Evolutionary conservation across 169 alveolate genomes (phyloP).

Genomic region (Babesia caballi): DNA sequence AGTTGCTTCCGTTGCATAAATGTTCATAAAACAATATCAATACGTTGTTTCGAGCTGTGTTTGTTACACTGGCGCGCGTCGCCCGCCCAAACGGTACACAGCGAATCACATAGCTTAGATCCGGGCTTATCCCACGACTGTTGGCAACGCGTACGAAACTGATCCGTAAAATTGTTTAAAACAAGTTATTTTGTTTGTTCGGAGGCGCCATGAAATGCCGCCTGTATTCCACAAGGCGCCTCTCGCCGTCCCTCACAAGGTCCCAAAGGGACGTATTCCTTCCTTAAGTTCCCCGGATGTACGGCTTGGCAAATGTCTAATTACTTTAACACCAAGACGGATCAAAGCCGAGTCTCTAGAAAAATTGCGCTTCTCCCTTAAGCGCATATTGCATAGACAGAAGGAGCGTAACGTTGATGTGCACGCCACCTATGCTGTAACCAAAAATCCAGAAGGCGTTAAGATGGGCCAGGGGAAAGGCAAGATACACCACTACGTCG

Average conservation of each 20-base stretch:
- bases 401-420: conserved; percentile 69
- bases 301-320: conserved; percentile 69
- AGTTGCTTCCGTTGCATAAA: too few relatives aligned
- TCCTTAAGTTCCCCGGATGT: conserved; percentile 71
- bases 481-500: conserved; percentile 71
- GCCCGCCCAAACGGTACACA: too few relatives aligned
- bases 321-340: conserved; percentile 74
- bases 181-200: too few relatives aligned
- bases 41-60: too few relatives aligned
- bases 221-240: conserved; percentile 74
- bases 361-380: conserved; percentile 70
- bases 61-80: too few relatives aligned
- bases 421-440: conserved; percentile 80
- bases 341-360: conserved; percentile 72
- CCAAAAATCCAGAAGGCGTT: conserved; percentile 80
- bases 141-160: too few relatives aligned
- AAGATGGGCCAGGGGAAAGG: conserved; percentile 83
- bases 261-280: conserved; percentile 75
- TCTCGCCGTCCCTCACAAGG: conserved; percentile 71
- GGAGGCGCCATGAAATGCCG: conserved; percentile 57
- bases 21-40: too few relatives aligned
- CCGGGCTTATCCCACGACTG: too few relatives aligned
- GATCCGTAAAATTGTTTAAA: too few relatives aligned
- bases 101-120: too few relatives aligned
- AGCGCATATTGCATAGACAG: conserved; percentile 66